These are phyloP conservation scores for Yamadazyma atmosphaerica DNA, from an alignment of 1,139 yeast species.

Conservation along the genomic window DNA sequence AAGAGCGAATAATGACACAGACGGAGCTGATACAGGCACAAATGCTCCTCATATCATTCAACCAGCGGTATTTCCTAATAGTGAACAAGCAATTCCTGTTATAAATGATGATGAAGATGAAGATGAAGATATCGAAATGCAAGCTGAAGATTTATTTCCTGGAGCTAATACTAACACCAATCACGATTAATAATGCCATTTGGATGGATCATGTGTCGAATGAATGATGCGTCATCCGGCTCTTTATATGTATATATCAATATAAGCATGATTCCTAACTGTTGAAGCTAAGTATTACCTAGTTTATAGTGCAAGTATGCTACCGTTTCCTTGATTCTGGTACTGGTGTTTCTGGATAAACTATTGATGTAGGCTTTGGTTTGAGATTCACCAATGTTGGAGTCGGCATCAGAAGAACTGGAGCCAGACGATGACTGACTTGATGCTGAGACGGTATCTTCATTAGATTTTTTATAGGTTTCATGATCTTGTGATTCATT, in stretches of 20 bases:
- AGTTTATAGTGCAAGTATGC: conserved; percentile 23
- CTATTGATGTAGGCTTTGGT: conserved; percentile 14
- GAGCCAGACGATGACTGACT: too few relatives aligned
- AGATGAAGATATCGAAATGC: conserved; percentile 40
- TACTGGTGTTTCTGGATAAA: conserved; percentile 18
- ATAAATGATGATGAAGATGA: conserved; percentile 28
- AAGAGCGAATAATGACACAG: not conserved
- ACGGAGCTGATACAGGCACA: conserved; percentile 9
- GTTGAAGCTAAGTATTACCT: conserved; percentile 3
- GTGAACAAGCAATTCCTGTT: conserved; percentile 26
- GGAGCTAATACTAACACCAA: conserved; percentile 13
- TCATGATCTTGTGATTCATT: too few relatives aligned
- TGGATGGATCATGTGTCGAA: too few relatives aligned
- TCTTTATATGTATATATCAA: not conserved
- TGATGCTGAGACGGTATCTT: too few relatives aligned
- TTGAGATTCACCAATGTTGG: too few relatives aligned
- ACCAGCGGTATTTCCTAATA: conserved; percentile 43
- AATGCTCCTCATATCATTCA: conserved; percentile 48
- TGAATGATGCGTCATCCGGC: not conserved
- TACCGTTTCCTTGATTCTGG: conserved; percentile 19
- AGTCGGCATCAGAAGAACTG: too few relatives aligned
- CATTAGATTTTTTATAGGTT: too few relatives aligned
- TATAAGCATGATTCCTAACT: conserved; percentile 1
- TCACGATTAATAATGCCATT: not conserved
- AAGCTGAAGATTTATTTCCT: conserved; percentile 35